phyloP scores from a whole-genome alignment of 1,284 basidiomycete genomes.

The Microbotryomycetes sp. region DNA sequence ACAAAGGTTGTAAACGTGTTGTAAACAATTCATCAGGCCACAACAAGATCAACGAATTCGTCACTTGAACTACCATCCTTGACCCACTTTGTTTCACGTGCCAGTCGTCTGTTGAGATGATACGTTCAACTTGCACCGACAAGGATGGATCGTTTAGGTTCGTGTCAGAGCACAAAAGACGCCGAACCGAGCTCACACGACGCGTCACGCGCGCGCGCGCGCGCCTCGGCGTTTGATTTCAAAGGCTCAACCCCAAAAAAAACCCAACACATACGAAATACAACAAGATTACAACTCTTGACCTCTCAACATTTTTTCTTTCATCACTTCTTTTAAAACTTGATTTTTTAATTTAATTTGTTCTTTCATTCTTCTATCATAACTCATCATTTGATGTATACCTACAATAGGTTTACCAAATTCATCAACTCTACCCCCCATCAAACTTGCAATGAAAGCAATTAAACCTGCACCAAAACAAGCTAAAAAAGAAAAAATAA shows the following conservation, averaged over 20 bases:
- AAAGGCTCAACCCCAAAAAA: no score
- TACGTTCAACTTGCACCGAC: no score
- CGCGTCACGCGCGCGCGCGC: no score
- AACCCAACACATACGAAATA: no score
- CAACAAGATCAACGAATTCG: conserved; percentile 26
- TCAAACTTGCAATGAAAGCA: conserved; percentile 2
- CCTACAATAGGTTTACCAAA: not conserved
- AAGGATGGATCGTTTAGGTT: no score
- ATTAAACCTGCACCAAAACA: not conserved
- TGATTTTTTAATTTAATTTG: not conserved
- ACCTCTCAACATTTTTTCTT: not conserved
- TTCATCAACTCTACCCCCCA: not conserved
- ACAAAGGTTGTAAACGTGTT: conserved; percentile 17
- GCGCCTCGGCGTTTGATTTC: no score
- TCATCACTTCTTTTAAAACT: not conserved
- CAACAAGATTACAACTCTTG: not conserved
- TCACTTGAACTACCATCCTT: not conserved
- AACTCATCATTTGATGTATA: not conserved
- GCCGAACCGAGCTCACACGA: no score
- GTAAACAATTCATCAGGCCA: conserved; percentile 19
- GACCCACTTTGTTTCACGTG: no score
- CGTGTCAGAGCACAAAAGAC: no score
- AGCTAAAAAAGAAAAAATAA: not conserved
- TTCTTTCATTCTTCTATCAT: not conserved
- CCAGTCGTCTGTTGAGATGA: no score